Evolutionary conservation across 345 rosid species (phyloP).

Genomic region (Euphorbia peplus): DNA sequence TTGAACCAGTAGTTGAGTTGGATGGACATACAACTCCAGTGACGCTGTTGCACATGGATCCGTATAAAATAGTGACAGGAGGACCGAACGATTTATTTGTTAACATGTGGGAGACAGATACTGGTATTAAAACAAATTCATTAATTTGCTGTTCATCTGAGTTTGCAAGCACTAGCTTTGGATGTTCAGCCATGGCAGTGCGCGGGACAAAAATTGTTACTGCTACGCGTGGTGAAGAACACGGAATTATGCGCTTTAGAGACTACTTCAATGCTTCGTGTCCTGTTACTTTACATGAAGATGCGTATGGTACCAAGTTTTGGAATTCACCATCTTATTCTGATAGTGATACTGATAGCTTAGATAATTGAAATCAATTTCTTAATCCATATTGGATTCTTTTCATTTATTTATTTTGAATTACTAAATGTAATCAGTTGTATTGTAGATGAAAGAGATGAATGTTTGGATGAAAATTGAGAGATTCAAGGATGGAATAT

Average conservation of each 20-base stretch:
- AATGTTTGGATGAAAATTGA: neutral
- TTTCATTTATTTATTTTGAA: neutral
- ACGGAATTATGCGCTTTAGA: constrained; percentile 25
- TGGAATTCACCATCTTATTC: constrained; percentile 38
- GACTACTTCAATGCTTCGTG: constrained; percentile 41
- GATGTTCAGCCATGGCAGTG: constrained; percentile 55
- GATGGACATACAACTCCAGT: constrained; percentile 53
- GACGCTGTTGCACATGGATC: constrained; percentile 46
- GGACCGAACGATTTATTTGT: constrained; percentile 35
- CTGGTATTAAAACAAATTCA: constrained; percentile 42
- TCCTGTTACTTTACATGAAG: constrained; percentile 27
- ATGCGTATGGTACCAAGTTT: constrained; percentile 39
- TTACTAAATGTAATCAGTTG: too few relatives aligned
- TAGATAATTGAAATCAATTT: constrained; percentile 9
- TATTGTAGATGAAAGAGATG: too few relatives aligned
- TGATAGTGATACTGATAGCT: constrained; percentile 18
- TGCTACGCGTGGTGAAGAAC: constrained; percentile 20
- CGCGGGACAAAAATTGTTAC: constrained; percentile 40
- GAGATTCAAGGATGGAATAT: neutral
- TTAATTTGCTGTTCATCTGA: constrained; percentile 28
- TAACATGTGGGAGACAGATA: constrained; percentile 53
- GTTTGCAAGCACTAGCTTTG: constrained; percentile 11
- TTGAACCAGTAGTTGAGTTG: constrained; percentile 43
- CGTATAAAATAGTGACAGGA: constrained; percentile 57
- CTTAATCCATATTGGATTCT: neutral